Conservation (phyloP, 305 asterid species). For the Withania somnifera region DNA sequence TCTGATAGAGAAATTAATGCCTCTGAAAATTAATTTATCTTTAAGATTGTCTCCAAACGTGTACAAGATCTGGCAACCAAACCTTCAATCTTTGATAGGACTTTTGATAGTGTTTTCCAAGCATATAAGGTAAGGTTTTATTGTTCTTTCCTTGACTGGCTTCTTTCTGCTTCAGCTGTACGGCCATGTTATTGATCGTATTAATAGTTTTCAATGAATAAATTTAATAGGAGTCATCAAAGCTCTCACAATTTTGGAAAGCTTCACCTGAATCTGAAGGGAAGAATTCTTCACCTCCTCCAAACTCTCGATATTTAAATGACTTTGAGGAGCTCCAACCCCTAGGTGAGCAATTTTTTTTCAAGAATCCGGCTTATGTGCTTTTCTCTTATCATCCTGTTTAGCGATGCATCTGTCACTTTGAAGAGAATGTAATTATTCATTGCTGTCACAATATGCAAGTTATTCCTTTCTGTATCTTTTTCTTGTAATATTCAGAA, state of each 20-base stretch:
- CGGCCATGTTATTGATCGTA: slow-evolving; percentile 11
- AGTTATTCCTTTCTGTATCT: too few species aligned
- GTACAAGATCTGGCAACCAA: slow-evolving; percentile 59
- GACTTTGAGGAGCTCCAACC: slow-evolving; percentile 98
- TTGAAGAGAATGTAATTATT: too few species aligned
- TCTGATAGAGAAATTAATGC: background rate
- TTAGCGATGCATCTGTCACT: background rate
- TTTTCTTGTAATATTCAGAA: too few species aligned
- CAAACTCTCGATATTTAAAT: slow-evolving; percentile 72
- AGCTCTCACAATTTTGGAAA: slow-evolving; percentile 66
- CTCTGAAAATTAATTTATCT: slow-evolving; percentile 6
- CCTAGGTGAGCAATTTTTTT: slow-evolving; percentile 45
- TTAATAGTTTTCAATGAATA: slow-evolving; percentile 10
- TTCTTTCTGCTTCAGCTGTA: slow-evolving; percentile 8
- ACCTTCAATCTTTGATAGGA: slow-evolving; percentile 65
- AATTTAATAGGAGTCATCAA: slow-evolving; percentile 50
- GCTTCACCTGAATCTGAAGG: slow-evolving; percentile 47
- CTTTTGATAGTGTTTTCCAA: slow-evolving; percentile 56
- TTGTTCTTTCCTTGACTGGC: background rate
- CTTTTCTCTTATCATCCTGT: background rate
- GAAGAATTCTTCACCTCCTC: slow-evolving; percentile 41
- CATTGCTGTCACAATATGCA: too few species aligned
- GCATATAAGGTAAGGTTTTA: slow-evolving; percentile 53
- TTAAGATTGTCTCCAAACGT: slow-evolving; percentile 68
- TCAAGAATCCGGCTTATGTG: background rate